Evolutionary conservation across 2,329 filamentous ascomycete species (phyloP).

Genomic region (Paraphaeosphaeria minitans): DNA sequence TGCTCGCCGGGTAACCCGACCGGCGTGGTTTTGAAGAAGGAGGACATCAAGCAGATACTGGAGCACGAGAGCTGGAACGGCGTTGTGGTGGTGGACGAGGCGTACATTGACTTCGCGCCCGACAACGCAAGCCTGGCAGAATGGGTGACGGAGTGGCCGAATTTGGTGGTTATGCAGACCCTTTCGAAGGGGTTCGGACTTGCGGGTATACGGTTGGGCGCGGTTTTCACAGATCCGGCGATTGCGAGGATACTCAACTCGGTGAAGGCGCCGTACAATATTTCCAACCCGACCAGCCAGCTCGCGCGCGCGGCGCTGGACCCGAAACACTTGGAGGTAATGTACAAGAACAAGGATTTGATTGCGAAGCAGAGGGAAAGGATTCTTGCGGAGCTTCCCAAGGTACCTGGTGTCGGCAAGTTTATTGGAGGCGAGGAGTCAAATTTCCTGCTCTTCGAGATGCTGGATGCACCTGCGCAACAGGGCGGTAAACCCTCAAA

Average conservation of each 20-base stretch:
- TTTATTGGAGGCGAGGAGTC: conserved; percentile 79
- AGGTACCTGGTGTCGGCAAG: conserved; percentile 76
- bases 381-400: conserved; percentile 73
- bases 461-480: conserved; percentile 67
- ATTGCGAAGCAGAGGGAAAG: conserved; percentile 80
- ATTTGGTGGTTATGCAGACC: conserved; percentile 97
- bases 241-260: conserved; percentile 85
- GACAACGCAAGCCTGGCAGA: conserved; percentile 82
- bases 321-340: conserved; percentile 69
- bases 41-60: conserved; percentile 74
- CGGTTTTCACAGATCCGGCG: conserved; percentile 75
- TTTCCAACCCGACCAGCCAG: conserved; percentile 83
- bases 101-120: conserved; percentile 92
- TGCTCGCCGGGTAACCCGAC: conserved; percentile 97
- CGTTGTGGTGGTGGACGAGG: conserved; percentile 90
- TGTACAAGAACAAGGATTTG: conserved; percentile 71
- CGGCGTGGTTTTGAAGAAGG: conserved; percentile 75
- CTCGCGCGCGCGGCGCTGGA: conserved; percentile 77
- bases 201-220: conserved; percentile 88
- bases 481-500: conserved; percentile 76
- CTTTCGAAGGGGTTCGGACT: conserved; percentile 97
- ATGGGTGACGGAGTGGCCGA: conserved; percentile 91
- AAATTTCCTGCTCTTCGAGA: conserved; percentile 92
- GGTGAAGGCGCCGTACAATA: conserved; percentile 95
- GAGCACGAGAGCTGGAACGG: conserved; percentile 94